These are phyloP conservation scores for Skeletonema menzelii DNA, from an alignment of 108 stramenopile genomes.

Conservation along the genomic window DNA sequence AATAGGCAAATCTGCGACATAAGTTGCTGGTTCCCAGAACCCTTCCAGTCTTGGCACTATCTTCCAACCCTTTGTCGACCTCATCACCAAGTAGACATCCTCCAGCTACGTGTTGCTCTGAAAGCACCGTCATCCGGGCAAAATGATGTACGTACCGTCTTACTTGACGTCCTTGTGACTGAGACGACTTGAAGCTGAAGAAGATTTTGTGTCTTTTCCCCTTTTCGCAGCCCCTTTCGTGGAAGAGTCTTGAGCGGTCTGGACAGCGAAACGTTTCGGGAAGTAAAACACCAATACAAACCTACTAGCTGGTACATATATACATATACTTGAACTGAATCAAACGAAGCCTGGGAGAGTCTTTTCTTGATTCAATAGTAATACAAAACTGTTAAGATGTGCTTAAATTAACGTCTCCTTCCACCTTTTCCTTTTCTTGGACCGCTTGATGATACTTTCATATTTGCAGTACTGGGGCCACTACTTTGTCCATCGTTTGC, in stretches of 20 bases:
- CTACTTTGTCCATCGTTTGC: conserved; percentile 39
- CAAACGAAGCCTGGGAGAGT: too few relatives aligned
- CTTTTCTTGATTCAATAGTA: too few relatives aligned
- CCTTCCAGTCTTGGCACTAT: background rate
- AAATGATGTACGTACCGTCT: background rate
- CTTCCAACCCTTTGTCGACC: background rate
- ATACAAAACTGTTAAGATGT: too few relatives aligned
- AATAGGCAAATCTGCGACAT: background rate
- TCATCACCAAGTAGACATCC: background rate
- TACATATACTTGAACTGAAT: too few relatives aligned
- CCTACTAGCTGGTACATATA: too few relatives aligned
- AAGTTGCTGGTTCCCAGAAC: background rate
- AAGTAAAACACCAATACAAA: too few relatives aligned
- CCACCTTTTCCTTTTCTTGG: conserved; percentile 39
- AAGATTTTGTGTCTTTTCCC: too few relatives aligned
- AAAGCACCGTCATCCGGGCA: background rate
- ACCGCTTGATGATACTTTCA: conserved; percentile 45
- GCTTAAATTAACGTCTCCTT: conserved; percentile 24
- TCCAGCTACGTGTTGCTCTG: background rate
- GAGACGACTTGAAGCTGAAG: background rate
- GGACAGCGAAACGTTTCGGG: too few relatives aligned
- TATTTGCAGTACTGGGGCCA: conserved; percentile 59
- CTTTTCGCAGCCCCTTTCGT: too few relatives aligned
- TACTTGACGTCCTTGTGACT: background rate
- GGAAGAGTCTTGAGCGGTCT: too few relatives aligned